phyloP scores from a whole-genome alignment of 2,329 filamentous ascomycete genomes.

The Pseudohalonectria lignicola region DNA sequence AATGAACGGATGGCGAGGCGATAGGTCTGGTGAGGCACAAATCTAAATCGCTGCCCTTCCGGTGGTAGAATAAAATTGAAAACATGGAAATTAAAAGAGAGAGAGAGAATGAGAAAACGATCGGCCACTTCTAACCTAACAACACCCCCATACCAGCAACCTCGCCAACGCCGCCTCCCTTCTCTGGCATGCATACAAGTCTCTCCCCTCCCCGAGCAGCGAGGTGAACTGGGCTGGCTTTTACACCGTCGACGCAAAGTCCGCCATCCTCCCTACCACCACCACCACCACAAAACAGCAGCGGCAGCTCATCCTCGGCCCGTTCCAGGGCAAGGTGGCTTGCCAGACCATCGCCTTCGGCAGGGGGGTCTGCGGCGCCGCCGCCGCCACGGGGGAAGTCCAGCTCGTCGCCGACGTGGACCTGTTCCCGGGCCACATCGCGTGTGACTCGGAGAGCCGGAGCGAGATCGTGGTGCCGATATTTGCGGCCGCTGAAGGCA shows the following conservation, averaged over 20 bases:
- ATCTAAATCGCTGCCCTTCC: no score
- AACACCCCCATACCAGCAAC: no score
- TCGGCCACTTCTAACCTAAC: no score
- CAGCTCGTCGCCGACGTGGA: slow-evolving; percentile 63
- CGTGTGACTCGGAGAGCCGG: slow-evolving; percentile 63
- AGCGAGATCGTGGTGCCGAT: slow-evolving; percentile 80
- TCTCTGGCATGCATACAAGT: slow-evolving; percentile 71
- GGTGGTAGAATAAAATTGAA: no score
- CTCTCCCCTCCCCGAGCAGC: slow-evolving; percentile 52
- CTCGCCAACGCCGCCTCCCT: slow-evolving; percentile 65
- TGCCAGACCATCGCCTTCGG: slow-evolving; percentile 69
- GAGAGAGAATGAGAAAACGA: no score
- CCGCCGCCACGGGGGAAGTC: slow-evolving; percentile 48
- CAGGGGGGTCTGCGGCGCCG: slow-evolving; percentile 64
- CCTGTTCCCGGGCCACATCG: slow-evolving; percentile 68
- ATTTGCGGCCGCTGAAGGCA: slow-evolving; percentile 24
- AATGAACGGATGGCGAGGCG: no score
- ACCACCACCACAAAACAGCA: slow-evolving; percentile 24
- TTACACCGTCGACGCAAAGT: slow-evolving; percentile 50
- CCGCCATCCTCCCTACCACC: slow-evolving; percentile 14
- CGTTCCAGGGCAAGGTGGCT: slow-evolving; percentile 71
- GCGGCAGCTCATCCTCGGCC: slow-evolving; percentile 59
- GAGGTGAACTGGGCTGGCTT: slow-evolving; percentile 75
- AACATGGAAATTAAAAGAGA: no score
- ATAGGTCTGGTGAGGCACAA: slow-evolving; percentile 30